These are phyloP conservation scores for Immersiella caudata DNA, from an alignment of 495 filamentous ascomycete genomes.

Conservation along the genomic window DNA sequence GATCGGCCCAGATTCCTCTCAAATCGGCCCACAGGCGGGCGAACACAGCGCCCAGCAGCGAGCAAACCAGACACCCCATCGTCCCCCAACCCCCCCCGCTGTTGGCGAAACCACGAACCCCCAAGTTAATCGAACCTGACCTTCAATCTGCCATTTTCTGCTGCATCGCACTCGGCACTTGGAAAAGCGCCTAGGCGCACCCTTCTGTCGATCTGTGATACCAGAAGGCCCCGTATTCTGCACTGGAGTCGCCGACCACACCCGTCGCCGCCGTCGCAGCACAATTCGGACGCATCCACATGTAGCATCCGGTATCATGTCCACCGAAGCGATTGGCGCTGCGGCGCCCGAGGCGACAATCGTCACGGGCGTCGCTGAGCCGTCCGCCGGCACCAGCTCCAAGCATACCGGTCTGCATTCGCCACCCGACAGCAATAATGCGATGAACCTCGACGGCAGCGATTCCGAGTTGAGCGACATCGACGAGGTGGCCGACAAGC, in stretches of 20 bases:
- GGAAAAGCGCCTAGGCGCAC: conserved; percentile 20
- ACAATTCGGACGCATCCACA: conserved; percentile 39
- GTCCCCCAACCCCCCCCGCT: conserved; percentile 28
- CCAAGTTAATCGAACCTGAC: conserved; percentile 27
- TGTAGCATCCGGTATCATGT: conserved; percentile 45
- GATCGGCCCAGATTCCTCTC: conserved; percentile 40
- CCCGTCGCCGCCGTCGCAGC: conserved; percentile 23
- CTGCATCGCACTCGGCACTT: conserved; percentile 16
- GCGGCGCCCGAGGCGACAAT: conserved; percentile 36
- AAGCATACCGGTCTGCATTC: conserved; percentile 52
- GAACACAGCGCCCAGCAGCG: conserved; percentile 11
- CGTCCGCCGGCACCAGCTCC: conserved; percentile 21
- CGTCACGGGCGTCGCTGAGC: conserved; percentile 28
- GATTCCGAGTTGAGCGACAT: conserved; percentile 62
- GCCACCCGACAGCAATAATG: conserved; percentile 55
- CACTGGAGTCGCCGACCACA: background rate
- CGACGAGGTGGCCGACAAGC: conserved; percentile 46
- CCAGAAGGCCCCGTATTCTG: background rate
- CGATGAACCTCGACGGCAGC: conserved; percentile 52
- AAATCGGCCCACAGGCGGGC: conserved; percentile 38
- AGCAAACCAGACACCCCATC: conserved; percentile 26
- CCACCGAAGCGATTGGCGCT: conserved; percentile 46
- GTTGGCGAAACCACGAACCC: conserved; percentile 26
- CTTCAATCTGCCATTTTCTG: conserved; percentile 21
- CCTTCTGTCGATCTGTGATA: conserved; percentile 21